Base-by-base conservation (phyloP, 2,329 filamentous ascomycete species). In the Hypoxylon sp. region DNA sequence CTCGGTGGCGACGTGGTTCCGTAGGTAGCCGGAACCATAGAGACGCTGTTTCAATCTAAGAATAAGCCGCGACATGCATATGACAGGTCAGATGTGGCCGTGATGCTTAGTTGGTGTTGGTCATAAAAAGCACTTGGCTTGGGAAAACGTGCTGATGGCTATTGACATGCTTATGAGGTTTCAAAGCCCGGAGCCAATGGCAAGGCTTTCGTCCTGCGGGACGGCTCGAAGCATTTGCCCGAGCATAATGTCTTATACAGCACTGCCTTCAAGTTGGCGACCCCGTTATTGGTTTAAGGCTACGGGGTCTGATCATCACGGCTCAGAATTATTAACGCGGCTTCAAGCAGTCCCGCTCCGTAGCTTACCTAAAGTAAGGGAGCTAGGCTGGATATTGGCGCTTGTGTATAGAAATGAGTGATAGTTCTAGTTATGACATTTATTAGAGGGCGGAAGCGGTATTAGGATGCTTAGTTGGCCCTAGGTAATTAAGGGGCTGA, bases 191-290 rank as follows among this genome's bases (percentile, higher is more conserved):
- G n/a, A 3, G 25, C 14, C 43, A 38, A 41, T 19, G 13, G 49
- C n/a, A 23, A 32, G 49, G 5, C 25, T 3, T 41, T 55, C 13
- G 3, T 9, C 25, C 19, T 19, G 28, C 52, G 58, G 58, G 32
- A 63, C 62, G 65, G 68, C 45, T 65, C 43, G 50, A 62, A 25
- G 70, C 65, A 70, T 56, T 63, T 45, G 51, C 45, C 53, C 60
- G 58, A 34, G 23, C 14, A 21, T 50, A 53, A 13, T 25, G 43
- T 51, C 32, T 57, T 34, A 32, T 49, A n/a, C 23, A 43, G 13
- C n/a, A 49, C 11, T 41, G 13, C 4, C 11, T 56, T 21, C 28
- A 32, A 52, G 32, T 38, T 57, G 10, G 3, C 21, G 13, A 17
- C 4, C 2, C 23, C 7, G 11, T 48, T 23, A 23, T 23, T 23